Evolutionary conservation across 345 rosid genomes (phyloP).

Genomic region (Sonneratia caseolaris): DNA sequence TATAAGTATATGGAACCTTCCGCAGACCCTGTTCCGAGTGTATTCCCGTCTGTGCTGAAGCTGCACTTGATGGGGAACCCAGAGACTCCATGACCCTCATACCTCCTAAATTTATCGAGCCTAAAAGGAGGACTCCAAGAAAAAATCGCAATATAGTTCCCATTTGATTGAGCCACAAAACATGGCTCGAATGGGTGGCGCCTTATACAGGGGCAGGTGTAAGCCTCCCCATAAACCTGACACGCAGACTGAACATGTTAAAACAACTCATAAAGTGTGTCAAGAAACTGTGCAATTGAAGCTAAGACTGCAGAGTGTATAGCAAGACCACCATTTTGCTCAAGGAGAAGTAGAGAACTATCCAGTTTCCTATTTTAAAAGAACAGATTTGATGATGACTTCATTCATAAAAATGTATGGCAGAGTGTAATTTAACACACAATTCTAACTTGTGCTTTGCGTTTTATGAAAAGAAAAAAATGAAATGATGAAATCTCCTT

Average conservation of each 20-base stretch:
- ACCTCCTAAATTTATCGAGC: conserved; percentile 70
- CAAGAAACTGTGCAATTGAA: background rate
- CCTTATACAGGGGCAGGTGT: conserved; percentile 66
- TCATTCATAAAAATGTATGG: too few relatives aligned
- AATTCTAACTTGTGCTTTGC: too few relatives aligned
- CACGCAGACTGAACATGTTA: background rate
- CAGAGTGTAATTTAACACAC: too few relatives aligned
- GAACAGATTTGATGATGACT: too few relatives aligned
- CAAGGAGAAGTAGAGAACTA: background rate
- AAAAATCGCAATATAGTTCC: conserved; percentile 82
- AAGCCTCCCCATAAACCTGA: conserved; percentile 83
- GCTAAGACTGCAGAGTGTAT: background rate
- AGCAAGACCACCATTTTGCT: background rate
- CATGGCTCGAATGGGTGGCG: conserved; percentile 53
- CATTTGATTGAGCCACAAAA: conserved; percentile 78
- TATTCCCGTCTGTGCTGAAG: conserved; percentile 66
- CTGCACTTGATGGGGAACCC: conserved; percentile 80
- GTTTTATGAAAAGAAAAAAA: too few relatives aligned
- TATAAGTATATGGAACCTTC: conserved; percentile 61
- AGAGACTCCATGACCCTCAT: conserved; percentile 61
- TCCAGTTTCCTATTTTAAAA: background rate
- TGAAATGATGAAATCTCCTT: background rate
- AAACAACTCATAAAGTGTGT: background rate
- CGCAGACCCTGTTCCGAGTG: conserved; percentile 63
- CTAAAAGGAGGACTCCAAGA: conserved; percentile 64